These are phyloP conservation scores for Leptographium lundbergii DNA, from an alignment of 2,329 filamentous ascomycete species.

Conservation along the genomic window DNA sequence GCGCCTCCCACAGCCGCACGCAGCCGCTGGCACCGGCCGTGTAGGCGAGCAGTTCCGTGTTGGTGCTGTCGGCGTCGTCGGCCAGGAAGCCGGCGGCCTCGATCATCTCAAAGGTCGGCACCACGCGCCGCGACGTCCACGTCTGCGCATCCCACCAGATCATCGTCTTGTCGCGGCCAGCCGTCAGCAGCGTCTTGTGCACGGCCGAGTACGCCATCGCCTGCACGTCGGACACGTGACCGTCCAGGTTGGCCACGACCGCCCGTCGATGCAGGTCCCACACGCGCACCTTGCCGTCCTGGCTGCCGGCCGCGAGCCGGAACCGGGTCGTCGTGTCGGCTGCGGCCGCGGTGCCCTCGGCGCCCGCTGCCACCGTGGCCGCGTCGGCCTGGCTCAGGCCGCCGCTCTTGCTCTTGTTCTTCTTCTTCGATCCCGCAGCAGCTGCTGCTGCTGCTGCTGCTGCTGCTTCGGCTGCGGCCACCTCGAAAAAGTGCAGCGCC, in stretches of 20 bases:
- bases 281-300: slow-evolving; percentile 83
- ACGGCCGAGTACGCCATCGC: slow-evolving; percentile 67
- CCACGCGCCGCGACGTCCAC: slow-evolving; percentile 72
- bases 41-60: slow-evolving; percentile 53
- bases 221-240: slow-evolving; percentile 91
- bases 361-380: slow-evolving; percentile 20
- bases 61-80: neutral
- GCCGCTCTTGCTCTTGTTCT: slow-evolving; percentile 28
- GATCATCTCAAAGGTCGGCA: slow-evolving; percentile 74
- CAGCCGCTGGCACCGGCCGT: slow-evolving; percentile 76
- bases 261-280: slow-evolving; percentile 85
- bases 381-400: slow-evolving; percentile 12
- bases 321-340: slow-evolving; percentile 39
- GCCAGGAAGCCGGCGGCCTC: slow-evolving; percentile 71
- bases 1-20: slow-evolving; percentile 72
- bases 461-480: slow-evolving; percentile 42
- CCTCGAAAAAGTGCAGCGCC: slow-evolving; percentile 81
- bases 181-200: slow-evolving; percentile 67
- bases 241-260: slow-evolving; percentile 66
- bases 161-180: slow-evolving; percentile 83
- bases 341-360: slow-evolving; percentile 15
- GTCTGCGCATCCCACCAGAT: slow-evolving; percentile 81
- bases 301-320: slow-evolving; percentile 77
- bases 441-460: slow-evolving; percentile 14
- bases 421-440: slow-evolving; percentile 19